phyloP scores from a whole-genome alignment of 106 monocot genomes.

The Amphibolis antarctica region DNA sequence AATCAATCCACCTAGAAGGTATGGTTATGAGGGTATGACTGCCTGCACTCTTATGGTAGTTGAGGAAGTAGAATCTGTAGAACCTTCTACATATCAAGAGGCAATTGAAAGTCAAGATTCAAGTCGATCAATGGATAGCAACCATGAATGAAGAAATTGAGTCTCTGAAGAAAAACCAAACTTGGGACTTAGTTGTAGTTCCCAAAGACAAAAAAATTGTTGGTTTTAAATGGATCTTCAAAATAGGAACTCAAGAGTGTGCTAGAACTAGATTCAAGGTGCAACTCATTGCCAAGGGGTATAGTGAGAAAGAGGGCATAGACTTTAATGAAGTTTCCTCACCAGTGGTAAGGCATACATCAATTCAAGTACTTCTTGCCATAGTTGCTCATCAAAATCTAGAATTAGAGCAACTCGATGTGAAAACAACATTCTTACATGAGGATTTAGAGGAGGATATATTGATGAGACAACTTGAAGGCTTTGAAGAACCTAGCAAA shows the following conservation, averaged over 20 bases:
- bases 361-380: no score
- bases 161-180: no score
- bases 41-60: background rate
- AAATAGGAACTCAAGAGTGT: background rate
- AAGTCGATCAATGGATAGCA: background rate
- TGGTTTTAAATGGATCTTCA: conserved; percentile 1
- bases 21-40: background rate
- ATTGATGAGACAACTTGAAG: no score
- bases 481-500: background rate
- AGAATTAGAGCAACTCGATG: no score
- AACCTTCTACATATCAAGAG: background rate
- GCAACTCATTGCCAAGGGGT: background rate
- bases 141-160: conserved; percentile 2
- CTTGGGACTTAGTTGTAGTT: background rate
- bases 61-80: background rate
- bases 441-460: no score
- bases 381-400: no score
- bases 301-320: background rate
- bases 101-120: no score
- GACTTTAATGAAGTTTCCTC: background rate
- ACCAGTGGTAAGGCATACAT: background rate
- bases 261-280: background rate
- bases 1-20: background rate
- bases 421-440: no score
- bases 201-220: background rate